Evolutionary conservation across 768 basidiomycete genomes (phyloP), one percentile per base, ranked within the genome.

Genomic region (Suillus brevipes): DNA sequence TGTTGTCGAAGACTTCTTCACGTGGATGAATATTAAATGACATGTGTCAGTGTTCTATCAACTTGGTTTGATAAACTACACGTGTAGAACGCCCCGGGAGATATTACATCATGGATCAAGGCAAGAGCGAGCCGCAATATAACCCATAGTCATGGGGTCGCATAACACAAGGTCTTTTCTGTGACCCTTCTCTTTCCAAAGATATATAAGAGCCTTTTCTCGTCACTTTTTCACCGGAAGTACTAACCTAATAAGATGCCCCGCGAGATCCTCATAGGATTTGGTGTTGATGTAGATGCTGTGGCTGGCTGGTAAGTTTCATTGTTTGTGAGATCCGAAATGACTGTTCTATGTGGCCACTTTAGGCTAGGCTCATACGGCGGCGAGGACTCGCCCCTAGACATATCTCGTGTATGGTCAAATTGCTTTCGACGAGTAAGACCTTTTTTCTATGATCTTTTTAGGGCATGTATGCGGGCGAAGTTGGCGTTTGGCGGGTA

Each of bases 231-330:
- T 28, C 10, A 20, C 38, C 40, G 20, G 36, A 42, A 42, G 9
- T 42, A 59, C 25, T 59, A 25, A 59, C 40, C 40, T 28, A 23
- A 20, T 42, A 59, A 59, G 28, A 86, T 87, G 85, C 78, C 82
- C 61, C 80, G 84, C 34, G 85, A 81, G 71, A 81, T 85, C 18
- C 78, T 87, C 10, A 79, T 86, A 53, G 79, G 84, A 16, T 85
- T 87, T 71, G 87, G 88, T 31, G 85, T 89, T 13, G 89, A 91
- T 67, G 87, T 91, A 4, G 89, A 91, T 65, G 88, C 88, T 7
- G 89, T 89, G 2, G 83, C 88, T 5, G 89, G 89, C 67, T 90
- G 89, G 88, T 84, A 70, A 61, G 34, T 55, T 18, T 28, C 4
- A 36, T 25, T 59, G 7, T 3, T 20, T 62, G 43, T 64, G 37